These are phyloP conservation scores for Vicia faba DNA, from an alignment of 306 rosid species.

Conservation along the genomic window DNA sequence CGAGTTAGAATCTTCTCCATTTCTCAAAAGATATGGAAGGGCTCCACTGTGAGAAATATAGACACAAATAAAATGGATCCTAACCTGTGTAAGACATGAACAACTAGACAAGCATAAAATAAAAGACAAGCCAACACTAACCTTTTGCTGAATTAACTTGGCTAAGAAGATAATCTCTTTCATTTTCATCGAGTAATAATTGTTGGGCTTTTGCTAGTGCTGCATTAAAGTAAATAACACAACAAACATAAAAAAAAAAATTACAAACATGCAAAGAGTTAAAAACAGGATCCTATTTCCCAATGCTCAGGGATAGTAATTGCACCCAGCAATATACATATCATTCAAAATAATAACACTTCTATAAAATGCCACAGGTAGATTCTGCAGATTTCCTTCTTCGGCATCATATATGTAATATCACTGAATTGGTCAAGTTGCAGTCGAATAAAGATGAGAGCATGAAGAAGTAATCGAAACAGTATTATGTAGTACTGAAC, in stretches of 20 bases:
- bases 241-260: slow-evolving; percentile 28
- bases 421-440: slow-evolving; percentile 20
- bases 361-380: neutral
- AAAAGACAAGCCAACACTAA: slow-evolving; percentile 40
- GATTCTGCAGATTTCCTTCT: slow-evolving; percentile 16
- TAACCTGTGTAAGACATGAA: slow-evolving; percentile 5
- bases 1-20: no score
- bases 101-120: slow-evolving; percentile 2
- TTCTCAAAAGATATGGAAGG: no score
- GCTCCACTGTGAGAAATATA: no score
- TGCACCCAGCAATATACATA: slow-evolving; percentile 7
- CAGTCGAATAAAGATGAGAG: slow-evolving; percentile 17
- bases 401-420: neutral
- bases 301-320: slow-evolving; percentile 8
- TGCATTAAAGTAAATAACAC: slow-evolving; percentile 50
- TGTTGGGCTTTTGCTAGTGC: slow-evolving; percentile 97
- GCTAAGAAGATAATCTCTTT: slow-evolving; percentile 84
- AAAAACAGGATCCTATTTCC: slow-evolving; percentile 20
- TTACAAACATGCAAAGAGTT: slow-evolving; percentile 21
- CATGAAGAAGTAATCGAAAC: neutral
- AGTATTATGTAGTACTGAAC: slow-evolving; percentile 6
- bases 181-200: slow-evolving; percentile 86
- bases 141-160: slow-evolving; percentile 96
- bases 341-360: slow-evolving; percentile 23
- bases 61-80: no score